A percentile compares a stretch with the other conserved stretches of the same genome.
Conservation (phyloP, 2,329 filamentous ascomycete genomes). For the Trichoderma citrinoviride region DNA sequence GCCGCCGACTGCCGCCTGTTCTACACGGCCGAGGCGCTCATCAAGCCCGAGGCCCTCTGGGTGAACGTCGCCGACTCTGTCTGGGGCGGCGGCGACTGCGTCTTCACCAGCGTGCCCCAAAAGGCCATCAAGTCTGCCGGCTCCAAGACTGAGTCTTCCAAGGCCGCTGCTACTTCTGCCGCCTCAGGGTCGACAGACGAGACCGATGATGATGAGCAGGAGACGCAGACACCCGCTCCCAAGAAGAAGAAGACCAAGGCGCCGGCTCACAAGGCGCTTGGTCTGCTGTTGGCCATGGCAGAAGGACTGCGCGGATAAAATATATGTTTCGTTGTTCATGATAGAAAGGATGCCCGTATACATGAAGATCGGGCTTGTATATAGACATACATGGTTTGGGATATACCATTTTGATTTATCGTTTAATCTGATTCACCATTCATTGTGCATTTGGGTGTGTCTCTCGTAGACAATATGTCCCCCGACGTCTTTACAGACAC, state of each 20-base stretch:
- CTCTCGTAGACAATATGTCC: neutral
- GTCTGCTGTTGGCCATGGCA: conserved; percentile 7
- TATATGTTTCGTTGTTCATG: neutral
- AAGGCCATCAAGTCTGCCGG: neutral
- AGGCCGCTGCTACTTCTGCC: too few species aligned
- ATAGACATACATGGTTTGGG: neutral
- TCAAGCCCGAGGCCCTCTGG: conserved; percentile 43
- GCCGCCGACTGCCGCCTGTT: conserved; percentile 57
- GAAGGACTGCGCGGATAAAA: neutral
- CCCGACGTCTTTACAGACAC: too few species aligned
- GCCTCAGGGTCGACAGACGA: too few species aligned
- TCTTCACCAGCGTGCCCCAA: neutral
- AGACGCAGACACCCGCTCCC: neutral
- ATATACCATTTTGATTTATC: conserved; percentile 7
- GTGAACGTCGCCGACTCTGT: conserved; percentile 22
- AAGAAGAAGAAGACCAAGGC: conserved; percentile 1
- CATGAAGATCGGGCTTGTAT: neutral
- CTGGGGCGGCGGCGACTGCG: conserved; percentile 17
- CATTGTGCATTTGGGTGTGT: neutral
- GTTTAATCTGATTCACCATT: neutral
- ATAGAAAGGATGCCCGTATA: neutral
- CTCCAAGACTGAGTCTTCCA: neutral
- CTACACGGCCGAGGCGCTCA: conserved; percentile 51
- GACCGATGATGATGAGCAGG: too few species aligned
- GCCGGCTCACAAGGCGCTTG: conserved; percentile 17